Conservation (phyloP, 2,329 filamentous ascomycete genomes). For the Pestalotiopsis sp. region DNA sequence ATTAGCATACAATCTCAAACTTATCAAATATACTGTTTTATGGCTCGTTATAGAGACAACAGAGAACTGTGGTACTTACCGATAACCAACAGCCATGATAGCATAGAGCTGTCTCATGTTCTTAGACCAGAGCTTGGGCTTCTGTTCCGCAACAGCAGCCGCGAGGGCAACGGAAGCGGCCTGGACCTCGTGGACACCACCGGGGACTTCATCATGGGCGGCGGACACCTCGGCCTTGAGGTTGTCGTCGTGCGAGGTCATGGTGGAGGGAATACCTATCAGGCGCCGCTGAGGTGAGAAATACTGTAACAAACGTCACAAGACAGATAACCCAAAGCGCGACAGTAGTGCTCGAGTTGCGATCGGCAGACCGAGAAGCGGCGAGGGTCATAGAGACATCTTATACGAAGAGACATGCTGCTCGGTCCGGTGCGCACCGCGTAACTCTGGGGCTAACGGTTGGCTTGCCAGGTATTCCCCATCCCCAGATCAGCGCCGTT, state of each 20-base stretch:
- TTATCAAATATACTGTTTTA: neutral
- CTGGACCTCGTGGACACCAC: slow-evolving; percentile 34
- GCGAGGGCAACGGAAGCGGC: slow-evolving; percentile 38
- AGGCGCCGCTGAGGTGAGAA: neutral
- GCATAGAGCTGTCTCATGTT: slow-evolving; percentile 39
- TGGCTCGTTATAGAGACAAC: neutral
- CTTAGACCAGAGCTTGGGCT: slow-evolving; percentile 34
- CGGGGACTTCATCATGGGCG: slow-evolving; percentile 26
- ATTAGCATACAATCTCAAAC: neutral
- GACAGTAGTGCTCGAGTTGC: neutral
- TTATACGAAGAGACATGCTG: neutral
- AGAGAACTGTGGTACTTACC: slow-evolving; percentile 2
- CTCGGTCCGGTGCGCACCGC: slow-evolving; percentile 15
- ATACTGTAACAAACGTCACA: neutral
- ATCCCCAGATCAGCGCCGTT: slow-evolving; percentile 10
- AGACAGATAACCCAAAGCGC: neutral
- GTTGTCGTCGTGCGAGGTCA: slow-evolving; percentile 18
- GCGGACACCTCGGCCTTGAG: slow-evolving; percentile 22
- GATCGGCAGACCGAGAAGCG: slow-evolving; percentile 3
- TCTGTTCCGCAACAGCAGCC: slow-evolving; percentile 36
- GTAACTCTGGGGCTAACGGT: neutral
- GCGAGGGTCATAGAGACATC: neutral
- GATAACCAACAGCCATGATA: slow-evolving; percentile 41
- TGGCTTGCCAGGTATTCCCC: slow-evolving; percentile 2
- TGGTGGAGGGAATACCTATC: slow-evolving; percentile 10